phyloP scores from a whole-genome alignment of 768 basidiomycete species.

The Phallus indusiatus region DNA sequence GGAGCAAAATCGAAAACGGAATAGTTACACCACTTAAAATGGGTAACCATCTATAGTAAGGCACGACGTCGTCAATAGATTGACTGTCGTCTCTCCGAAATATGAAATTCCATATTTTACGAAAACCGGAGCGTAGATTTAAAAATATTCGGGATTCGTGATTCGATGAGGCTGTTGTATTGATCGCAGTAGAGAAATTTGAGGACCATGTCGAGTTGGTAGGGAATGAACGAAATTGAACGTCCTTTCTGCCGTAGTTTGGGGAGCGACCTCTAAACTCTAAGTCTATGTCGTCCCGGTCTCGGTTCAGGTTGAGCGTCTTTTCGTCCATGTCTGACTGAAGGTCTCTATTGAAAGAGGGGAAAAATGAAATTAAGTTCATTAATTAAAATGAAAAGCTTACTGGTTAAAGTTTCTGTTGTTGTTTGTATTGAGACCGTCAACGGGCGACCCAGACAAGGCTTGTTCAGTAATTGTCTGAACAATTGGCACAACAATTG shows the following conservation, averaged over 20 bases:
- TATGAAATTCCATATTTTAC: not conserved
- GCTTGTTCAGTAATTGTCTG: not conserved
- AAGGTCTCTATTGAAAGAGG: too few relatives aligned
- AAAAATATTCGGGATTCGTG: not conserved
- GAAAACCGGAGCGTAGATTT: not conserved
- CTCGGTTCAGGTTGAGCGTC: too few relatives aligned
- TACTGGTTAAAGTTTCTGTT: not conserved
- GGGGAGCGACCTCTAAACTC: not conserved
- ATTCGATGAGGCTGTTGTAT: not conserved
- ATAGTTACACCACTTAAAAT: constrained; percentile 60
- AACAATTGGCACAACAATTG: not conserved
- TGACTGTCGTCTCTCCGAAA: constrained; percentile 4
- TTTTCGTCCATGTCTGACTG: too few relatives aligned
- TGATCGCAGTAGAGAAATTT: not conserved
- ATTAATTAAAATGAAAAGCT: not conserved
- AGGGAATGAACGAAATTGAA: constrained; percentile 1
- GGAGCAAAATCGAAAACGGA: constrained; percentile 72
- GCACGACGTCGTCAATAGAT: constrained; percentile 29
- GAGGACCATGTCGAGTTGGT: constrained; percentile 4
- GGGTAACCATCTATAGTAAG: constrained; percentile 54
- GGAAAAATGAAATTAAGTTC: too few relatives aligned
- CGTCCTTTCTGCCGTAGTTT: not conserved
- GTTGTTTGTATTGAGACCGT: too few relatives aligned
- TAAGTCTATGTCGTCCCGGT: not conserved
- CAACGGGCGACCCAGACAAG: not conserved